A percentile compares a stretch with the other conserved stretches of the same genome.
These are phyloP conservation scores for Butyriboletus loyo DNA, from an alignment of 768 basidiomycete species.

Conservation along the genomic window DNA sequence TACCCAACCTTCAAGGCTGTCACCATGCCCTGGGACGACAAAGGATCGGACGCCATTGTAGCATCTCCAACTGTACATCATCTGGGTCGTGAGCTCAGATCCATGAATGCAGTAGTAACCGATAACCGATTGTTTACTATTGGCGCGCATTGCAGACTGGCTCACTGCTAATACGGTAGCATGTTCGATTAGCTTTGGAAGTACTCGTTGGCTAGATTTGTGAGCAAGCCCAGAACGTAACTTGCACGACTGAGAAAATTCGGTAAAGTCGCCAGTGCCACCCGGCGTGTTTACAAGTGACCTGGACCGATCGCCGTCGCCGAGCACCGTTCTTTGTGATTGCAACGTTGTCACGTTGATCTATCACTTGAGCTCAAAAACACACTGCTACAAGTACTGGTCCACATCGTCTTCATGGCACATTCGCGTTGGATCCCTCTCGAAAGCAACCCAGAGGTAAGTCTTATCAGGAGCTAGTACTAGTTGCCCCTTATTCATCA, in stretches of 20 bases:
- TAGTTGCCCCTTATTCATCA: conserved; percentile 6
- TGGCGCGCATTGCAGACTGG: too few species aligned
- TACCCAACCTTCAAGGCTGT: background rate
- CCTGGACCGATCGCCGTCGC: too few species aligned
- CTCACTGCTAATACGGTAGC: background rate
- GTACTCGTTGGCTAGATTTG: background rate
- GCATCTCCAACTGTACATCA: background rate
- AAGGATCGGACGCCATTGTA: background rate
- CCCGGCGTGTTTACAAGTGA: background rate
- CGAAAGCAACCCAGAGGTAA: conserved; percentile 68
- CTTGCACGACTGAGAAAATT: too few species aligned
- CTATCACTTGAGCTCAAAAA: background rate
- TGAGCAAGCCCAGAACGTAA: too few species aligned
- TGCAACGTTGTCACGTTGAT: background rate
- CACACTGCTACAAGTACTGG: background rate
- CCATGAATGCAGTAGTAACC: too few species aligned
- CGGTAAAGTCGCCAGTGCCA: too few species aligned
- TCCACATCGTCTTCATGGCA: conserved; percentile 14
- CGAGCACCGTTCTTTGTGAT: background rate
- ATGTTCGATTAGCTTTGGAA: background rate
- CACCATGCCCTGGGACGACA: background rate
- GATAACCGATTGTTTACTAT: too few species aligned
- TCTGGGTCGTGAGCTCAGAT: background rate
- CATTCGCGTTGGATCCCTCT: conserved; percentile 68
- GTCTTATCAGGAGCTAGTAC: background rate